Evolutionary conservation across 192 early-diverging fungal species (phyloP).

Genomic region (Coemansia sp.): DNA sequence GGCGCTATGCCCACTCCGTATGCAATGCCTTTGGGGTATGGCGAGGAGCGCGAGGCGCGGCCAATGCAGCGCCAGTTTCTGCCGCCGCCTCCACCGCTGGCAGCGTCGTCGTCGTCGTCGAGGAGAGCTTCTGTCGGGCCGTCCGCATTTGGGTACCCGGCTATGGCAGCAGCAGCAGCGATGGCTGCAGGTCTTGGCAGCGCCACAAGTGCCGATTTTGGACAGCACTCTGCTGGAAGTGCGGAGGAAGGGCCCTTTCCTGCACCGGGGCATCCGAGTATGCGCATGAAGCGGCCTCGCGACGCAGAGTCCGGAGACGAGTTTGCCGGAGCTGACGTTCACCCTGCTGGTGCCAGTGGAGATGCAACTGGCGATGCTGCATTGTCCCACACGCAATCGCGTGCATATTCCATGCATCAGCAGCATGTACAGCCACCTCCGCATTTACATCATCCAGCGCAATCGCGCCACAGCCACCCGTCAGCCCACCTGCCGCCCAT

Average conservation of each 20-base stretch:
- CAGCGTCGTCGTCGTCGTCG: conserved; percentile 1
- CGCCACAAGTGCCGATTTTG: not conserved
- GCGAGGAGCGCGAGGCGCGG: not conserved
- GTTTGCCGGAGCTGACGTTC: not conserved
- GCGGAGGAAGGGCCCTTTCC: not conserved
- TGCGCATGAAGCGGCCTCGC: conserved; percentile 26
- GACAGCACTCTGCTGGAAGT: not conserved
- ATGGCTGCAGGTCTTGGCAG: not conserved
- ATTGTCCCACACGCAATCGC: not conserved
- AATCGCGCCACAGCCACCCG: conserved; percentile 8
- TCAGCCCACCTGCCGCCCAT: conserved; percentile 25
- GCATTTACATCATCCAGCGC: conserved; percentile 9
- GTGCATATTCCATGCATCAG: not conserved
- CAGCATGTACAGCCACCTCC: conserved; percentile 13
- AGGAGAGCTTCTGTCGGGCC: not conserved
- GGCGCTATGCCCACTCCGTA: not conserved
- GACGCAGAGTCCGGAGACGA: conserved; percentile 16
- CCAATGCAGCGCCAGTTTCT: not conserved
- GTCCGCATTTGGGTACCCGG: conserved; percentile 21
- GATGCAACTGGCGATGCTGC: not conserved
- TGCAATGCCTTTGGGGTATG: not conserved
- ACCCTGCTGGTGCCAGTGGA: not conserved
- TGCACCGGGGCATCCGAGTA: conserved; percentile 5
- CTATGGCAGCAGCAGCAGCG: not conserved
- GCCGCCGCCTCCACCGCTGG: not conserved